phyloP scores from a whole-genome alignment of 805 yeast genomes.

The Martiniozyma abietophila region DNA sequence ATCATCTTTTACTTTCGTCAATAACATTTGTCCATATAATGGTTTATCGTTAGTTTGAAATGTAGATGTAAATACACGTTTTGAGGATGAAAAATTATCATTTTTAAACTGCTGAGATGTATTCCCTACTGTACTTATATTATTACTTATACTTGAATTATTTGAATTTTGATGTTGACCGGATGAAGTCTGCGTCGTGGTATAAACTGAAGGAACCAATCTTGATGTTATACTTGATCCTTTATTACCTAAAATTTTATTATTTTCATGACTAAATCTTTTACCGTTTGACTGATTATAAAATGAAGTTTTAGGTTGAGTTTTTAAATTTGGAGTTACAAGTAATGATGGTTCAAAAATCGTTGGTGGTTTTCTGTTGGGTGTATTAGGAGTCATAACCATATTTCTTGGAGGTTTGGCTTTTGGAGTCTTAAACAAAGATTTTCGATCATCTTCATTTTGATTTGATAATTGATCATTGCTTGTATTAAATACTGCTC shows the following conservation, averaged over 20 bases:
- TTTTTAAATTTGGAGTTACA: constrained; percentile 4
- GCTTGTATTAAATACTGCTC: constrained; percentile 5
- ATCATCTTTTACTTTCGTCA: constrained; percentile 30
- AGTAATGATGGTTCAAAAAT: constrained; percentile 3
- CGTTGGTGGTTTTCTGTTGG: not conserved
- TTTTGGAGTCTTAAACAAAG: constrained; percentile 15
- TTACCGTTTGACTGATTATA: constrained; percentile 1
- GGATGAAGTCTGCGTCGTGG: too few species aligned
- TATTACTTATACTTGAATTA: too few species aligned
- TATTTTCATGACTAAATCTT: constrained; percentile 16
- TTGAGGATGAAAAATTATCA: too few species aligned
- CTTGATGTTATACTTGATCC: not conserved
- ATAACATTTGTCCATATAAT: too few species aligned
- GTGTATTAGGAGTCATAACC: constrained; percentile 7
- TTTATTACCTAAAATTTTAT: constrained; percentile 7
- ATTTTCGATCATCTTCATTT: not conserved
- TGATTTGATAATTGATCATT: not conserved
- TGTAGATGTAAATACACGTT: too few species aligned
- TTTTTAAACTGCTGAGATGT: too few species aligned
- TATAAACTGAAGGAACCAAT: not conserved
- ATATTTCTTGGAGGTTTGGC: constrained; percentile 14
- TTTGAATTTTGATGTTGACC: too few species aligned
- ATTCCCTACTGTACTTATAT: too few species aligned
- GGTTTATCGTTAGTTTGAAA: too few species aligned
- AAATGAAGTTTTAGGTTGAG: constrained; percentile 1